Evolutionary conservation across 768 basidiomycete genomes (phyloP).

Genomic region (Mycena crocata): DNA sequence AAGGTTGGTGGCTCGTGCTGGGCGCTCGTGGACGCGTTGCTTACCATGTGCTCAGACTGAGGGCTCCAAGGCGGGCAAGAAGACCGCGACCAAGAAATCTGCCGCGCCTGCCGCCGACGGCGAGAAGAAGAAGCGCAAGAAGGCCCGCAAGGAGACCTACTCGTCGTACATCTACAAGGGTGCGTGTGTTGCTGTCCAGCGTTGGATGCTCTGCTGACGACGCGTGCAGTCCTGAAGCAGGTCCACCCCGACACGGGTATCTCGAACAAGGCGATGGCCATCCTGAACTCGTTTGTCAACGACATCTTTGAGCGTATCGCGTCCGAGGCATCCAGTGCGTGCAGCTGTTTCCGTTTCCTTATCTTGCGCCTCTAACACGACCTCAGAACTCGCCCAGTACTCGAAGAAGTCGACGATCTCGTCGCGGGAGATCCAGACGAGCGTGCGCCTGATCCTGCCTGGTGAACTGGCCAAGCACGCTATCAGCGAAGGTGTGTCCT

Average conservation of each 20-base stretch:
- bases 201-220: conserved; percentile 17
- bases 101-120: conserved; percentile 61
- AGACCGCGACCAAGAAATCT: conserved; percentile 68
- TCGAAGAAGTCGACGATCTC: conserved; percentile 99
- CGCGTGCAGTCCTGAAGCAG: conserved; percentile 84
- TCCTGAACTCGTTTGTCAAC: conserved; percentile 95
- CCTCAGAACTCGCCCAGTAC: conserved; percentile 91
- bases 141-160: conserved; percentile 86
- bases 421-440: conserved; percentile 97
- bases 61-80: conserved; percentile 66
- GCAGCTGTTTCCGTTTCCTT: not conserved
- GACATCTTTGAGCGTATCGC: conserved; percentile 97
- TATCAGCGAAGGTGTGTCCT: conserved; percentile 77
- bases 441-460: conserved; percentile 96
- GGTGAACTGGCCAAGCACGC: conserved; percentile 96
- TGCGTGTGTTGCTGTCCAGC: conserved; percentile 7
- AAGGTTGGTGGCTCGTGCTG: conserved; percentile 30
- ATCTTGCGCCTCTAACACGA: not conserved
- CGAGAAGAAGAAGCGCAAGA: conserved; percentile 86
- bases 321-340: conserved; percentile 88
- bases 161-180: conserved; percentile 77
- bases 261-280: conserved; percentile 99
- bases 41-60: conserved; percentile 30
- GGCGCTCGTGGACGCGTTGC: not conserved
- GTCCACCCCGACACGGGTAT: conserved; percentile 99